These are phyloP conservation scores for Craterostigma plantagineum DNA, from an alignment of 257 asterid genomes.

Conservation along the genomic window DNA sequence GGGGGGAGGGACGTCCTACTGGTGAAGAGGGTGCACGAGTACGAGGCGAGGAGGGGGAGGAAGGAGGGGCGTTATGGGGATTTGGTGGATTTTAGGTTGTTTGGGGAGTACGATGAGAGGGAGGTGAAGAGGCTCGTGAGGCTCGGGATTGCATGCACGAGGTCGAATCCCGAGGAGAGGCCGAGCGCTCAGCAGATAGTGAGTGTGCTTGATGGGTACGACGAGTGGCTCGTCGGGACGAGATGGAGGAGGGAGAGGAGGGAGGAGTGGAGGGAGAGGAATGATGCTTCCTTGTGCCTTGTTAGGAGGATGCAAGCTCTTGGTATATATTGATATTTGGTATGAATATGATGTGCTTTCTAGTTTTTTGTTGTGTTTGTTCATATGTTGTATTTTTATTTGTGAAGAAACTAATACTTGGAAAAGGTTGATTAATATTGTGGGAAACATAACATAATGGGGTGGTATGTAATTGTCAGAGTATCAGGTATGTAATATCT, in stretches of 20 bases:
- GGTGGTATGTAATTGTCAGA: no score
- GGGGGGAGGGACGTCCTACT: slow-evolving; percentile 39
- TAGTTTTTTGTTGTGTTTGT: no score
- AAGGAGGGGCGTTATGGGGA: slow-evolving; percentile 25
- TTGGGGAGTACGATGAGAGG: slow-evolving; percentile 31
- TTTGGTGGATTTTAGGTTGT: slow-evolving; percentile 50
- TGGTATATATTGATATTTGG: slow-evolving; percentile 41
- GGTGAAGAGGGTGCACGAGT: slow-evolving; percentile 37
- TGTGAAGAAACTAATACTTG: no score
- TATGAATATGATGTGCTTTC: no score
- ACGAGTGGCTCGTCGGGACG: slow-evolving; percentile 36
- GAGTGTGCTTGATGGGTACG: slow-evolving; percentile 67
- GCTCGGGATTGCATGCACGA: slow-evolving; percentile 65
- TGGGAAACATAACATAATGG: no score
- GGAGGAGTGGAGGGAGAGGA: slow-evolving; percentile 62
- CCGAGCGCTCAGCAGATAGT: slow-evolving; percentile 82
- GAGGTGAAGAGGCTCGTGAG: slow-evolving; percentile 59
- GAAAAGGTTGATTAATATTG: no score
- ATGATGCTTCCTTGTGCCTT: slow-evolving; percentile 37
- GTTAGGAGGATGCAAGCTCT: slow-evolving; percentile 75
- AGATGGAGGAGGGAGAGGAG: slow-evolving; percentile 25
- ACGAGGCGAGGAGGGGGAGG: slow-evolving; percentile 23
- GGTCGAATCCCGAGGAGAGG: slow-evolving; percentile 40
- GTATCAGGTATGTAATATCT: no score
- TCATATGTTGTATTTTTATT: neutral